phyloP scores from a whole-genome alignment of 129 eudicot genomes.

The Escallonia herrerae region DNA sequence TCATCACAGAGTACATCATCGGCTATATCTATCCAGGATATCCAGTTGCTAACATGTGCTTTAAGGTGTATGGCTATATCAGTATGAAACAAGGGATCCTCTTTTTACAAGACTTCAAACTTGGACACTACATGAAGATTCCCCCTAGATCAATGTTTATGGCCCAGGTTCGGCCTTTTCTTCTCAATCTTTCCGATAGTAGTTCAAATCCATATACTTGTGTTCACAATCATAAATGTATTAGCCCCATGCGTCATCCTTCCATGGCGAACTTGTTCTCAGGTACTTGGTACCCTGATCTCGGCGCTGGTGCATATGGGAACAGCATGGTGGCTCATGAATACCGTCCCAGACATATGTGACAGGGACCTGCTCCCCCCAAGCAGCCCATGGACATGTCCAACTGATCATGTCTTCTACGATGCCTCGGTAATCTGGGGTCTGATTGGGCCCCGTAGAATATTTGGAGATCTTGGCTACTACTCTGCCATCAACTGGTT shows the following conservation, averaged over 20 bases:
- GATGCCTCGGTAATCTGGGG: constrained; percentile 97
- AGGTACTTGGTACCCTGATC: constrained; percentile 66
- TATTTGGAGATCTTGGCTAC: constrained; percentile 72
- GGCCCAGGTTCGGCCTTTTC: constrained; percentile 54
- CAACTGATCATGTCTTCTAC: constrained; percentile 79
- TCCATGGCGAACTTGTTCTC: constrained; percentile 2
- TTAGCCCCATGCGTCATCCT: constrained; percentile 11
- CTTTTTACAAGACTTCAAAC: constrained; percentile 85
- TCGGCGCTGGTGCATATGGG: constrained; percentile 67
- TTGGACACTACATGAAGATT: constrained; percentile 90
- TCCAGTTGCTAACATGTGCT: constrained; percentile 92
- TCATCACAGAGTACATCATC: constrained; percentile 84
- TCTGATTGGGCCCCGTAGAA: constrained; percentile 67
- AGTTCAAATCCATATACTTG: no score
- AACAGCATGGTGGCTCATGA: constrained; percentile 90
- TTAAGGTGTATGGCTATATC: constrained; percentile 80
- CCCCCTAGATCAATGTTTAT: constrained; percentile 87
- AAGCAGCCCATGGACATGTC: constrained; percentile 89
- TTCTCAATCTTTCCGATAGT: no score
- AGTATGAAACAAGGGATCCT: constrained; percentile 77
- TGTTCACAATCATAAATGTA: neutral
- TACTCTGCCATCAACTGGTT: constrained; percentile 78
- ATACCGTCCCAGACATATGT: constrained; percentile 55
- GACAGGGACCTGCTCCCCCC: constrained; percentile 50
- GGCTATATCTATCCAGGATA: constrained; percentile 84